phyloP scores from a whole-genome alignment of 1,284 basidiomycete species.

The Albatrellus sp. region DNA sequence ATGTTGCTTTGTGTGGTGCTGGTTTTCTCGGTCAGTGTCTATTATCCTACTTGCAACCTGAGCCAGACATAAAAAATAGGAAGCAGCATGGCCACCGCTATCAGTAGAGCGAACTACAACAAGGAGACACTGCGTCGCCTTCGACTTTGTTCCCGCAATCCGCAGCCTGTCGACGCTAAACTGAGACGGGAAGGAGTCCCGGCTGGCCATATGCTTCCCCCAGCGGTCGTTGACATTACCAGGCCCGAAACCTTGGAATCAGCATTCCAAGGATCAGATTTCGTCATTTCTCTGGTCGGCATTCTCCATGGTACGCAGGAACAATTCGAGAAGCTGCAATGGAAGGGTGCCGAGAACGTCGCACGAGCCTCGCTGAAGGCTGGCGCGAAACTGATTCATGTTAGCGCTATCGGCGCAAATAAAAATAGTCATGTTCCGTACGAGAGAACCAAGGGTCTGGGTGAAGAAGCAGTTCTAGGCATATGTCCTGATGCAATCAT shows the following conservation, averaged over 20 bases:
- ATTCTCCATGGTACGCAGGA: slow-evolving; percentile 41
- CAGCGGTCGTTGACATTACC: slow-evolving; percentile 42
- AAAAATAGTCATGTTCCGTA: slow-evolving; percentile 34
- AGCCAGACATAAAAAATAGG: not conserved
- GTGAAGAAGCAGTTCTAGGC: slow-evolving; percentile 37
- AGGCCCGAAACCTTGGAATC: slow-evolving; percentile 27
- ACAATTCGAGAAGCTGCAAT: slow-evolving; percentile 49
- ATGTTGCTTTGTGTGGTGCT: slow-evolving; percentile 51
- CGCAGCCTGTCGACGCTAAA: slow-evolving; percentile 23
- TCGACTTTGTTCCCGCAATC: slow-evolving; percentile 43
- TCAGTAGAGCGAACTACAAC: slow-evolving; percentile 5
- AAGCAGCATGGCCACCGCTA: slow-evolving; percentile 6
- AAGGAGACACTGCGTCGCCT: slow-evolving; percentile 21
- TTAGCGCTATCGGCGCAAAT: slow-evolving; percentile 53
- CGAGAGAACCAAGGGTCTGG: slow-evolving; percentile 50
- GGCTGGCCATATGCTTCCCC: slow-evolving; percentile 26
- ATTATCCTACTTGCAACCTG: not conserved
- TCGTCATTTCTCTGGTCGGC: slow-evolving; percentile 54
- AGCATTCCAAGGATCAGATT: slow-evolving; percentile 39
- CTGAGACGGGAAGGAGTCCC: slow-evolving; percentile 16
- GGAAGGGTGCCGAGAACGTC: slow-evolving; percentile 53
- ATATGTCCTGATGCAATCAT: slow-evolving; percentile 44
- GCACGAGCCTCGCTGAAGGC: slow-evolving; percentile 31
- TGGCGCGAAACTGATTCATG: slow-evolving; percentile 44
- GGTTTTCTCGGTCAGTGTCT: slow-evolving; percentile 43